Base-by-base conservation (phyloP, 495 filamentous ascomycete species). In the Annulohypoxylon moriforme region DNA sequence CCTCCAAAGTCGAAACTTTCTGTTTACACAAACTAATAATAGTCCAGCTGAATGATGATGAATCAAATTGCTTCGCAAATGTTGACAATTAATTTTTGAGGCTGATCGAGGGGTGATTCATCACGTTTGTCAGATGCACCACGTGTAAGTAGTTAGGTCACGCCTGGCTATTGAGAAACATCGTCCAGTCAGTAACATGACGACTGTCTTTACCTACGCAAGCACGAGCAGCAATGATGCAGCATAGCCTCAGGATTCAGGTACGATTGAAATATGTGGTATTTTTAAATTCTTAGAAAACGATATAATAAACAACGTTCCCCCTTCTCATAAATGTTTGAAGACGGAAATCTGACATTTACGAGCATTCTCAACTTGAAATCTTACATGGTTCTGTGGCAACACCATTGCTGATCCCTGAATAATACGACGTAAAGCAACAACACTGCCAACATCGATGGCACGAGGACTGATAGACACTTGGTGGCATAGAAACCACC, bases 401-500 rank as follows among this genome's bases (percentile, higher is more conserved):
- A 34, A 62, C 14, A 62, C 25, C 2, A 24, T 14, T 25, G 36
- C 29, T 38, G 2, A 55, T 16, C 5, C 5, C 50, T 34, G 3
- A 34, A 18, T n/a, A 34, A 25, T 34, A 31, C 33, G 9, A 58
- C 18, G 16, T 18, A 38, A 42, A 3, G 9, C 33, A 64, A 64
- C 40, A 18, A 59, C 58, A 64, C 33, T 53, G 65, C 58, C 58
- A 8, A 52, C n/a, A 27, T 9, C 49, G 31, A 67, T 61, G 62
- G 13, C 33, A 1, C n/a, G 24, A 22, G 44, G 40, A 8, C 3
- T 36, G 0, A 7, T 31, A n/a, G 16, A 60, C 27, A 72, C 34
- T 4, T 72, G 69, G 69, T 72, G 69, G 69, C 42, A 55, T 24
- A 49, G 33, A 34, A 64, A 72, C 24, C 59, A 52, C 22, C 27